These are phyloP conservation scores for Arachnomyces sp. DNA, from an alignment of 2,329 filamentous ascomycete species.

Conservation along the genomic window DNA sequence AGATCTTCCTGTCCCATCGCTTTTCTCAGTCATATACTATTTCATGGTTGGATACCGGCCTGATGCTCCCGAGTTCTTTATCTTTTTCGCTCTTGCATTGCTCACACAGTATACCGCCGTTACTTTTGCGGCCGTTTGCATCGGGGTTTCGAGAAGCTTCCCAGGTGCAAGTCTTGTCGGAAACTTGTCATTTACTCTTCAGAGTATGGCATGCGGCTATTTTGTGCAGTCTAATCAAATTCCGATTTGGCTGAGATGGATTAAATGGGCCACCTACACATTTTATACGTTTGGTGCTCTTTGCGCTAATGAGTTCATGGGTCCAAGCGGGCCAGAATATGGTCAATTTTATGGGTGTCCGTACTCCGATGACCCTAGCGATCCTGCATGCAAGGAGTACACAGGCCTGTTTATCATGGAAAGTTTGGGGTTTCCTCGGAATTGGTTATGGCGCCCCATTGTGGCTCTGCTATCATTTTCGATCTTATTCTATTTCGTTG, in stretches of 20 bases:
- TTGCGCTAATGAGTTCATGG: constrained; percentile 62
- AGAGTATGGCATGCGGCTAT: constrained; percentile 68
- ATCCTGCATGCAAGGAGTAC: constrained; percentile 61
- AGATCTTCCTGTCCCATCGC: constrained; percentile 63
- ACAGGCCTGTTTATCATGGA: constrained; percentile 63
- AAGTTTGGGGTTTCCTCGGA: constrained; percentile 57
- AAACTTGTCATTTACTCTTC: constrained; percentile 65
- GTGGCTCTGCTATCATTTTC: constrained; percentile 56
- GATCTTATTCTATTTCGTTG: constrained; percentile 54
- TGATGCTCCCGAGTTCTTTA: constrained; percentile 59
- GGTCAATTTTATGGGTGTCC: constrained; percentile 69
- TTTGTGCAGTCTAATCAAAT: constrained; percentile 69
- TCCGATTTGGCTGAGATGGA: constrained; percentile 69
- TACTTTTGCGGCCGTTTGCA: constrained; percentile 61
- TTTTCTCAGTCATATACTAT: constrained; percentile 66
- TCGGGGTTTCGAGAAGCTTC: constrained; percentile 60
- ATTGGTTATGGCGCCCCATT: constrained; percentile 63
- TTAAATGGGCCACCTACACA: constrained; percentile 46
- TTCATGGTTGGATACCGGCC: constrained; percentile 70
- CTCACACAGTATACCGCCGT: constrained; percentile 68
- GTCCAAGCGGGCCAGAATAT: constrained; percentile 28
- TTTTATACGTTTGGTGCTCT: constrained; percentile 63
- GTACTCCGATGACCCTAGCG: constrained; percentile 50
- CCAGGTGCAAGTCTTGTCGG: constrained; percentile 63
- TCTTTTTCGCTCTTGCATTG: constrained; percentile 61